Evolutionary conservation across 805 yeast species (phyloP).

Genomic region (Wickerhamiella qilinensis): DNA sequence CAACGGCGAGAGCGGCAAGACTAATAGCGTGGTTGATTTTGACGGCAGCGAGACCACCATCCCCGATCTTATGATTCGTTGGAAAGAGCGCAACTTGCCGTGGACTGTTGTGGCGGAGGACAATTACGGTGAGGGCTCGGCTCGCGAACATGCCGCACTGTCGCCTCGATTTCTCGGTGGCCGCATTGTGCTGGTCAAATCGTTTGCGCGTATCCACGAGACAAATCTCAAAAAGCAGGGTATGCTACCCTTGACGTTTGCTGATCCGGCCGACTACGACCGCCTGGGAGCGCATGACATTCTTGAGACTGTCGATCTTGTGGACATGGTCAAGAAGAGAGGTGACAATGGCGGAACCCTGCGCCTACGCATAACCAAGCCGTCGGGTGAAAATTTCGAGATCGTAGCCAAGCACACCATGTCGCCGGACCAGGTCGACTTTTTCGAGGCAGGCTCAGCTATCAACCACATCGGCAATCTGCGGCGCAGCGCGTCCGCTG

Average conservation of each 20-base stretch:
- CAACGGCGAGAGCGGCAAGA: conserved; percentile 93
- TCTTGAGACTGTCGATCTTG: conserved; percentile 55
- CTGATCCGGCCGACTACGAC: conserved; percentile 80
- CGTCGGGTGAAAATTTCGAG: conserved; percentile 49
- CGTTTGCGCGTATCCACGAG: conserved; percentile 97
- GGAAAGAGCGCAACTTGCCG: conserved; percentile 72
- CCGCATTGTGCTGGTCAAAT: conserved; percentile 69
- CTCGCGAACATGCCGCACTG: conserved; percentile 96
- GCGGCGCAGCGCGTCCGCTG: conserved; percentile 3
- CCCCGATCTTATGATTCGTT: conserved; percentile 92
- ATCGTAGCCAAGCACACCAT: conserved; percentile 82
- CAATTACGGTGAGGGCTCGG: conserved; percentile 98
- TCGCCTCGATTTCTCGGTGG: conserved; percentile 95
- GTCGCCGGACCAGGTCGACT: conserved; percentile 91
- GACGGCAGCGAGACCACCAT: conserved; percentile 65
- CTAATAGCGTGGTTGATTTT: conserved; percentile 74
- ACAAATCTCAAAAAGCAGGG: conserved; percentile 97
- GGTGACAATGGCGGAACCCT: conserved; percentile 83
- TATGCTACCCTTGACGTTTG: conserved; percentile 87
- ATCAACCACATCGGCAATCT: conserved; percentile 73
- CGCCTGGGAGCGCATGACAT: conserved; percentile 59
- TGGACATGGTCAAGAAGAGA: conserved; percentile 58
- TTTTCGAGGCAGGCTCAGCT: conserved; percentile 95
- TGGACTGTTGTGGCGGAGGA: conserved; percentile 97
- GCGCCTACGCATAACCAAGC: conserved; percentile 54